Evolutionary conservation across 2,329 filamentous ascomycete species (phyloP), one percentile per base, ranked within the genome.

Genomic region (Apiospora kogelbergensis): DNA sequence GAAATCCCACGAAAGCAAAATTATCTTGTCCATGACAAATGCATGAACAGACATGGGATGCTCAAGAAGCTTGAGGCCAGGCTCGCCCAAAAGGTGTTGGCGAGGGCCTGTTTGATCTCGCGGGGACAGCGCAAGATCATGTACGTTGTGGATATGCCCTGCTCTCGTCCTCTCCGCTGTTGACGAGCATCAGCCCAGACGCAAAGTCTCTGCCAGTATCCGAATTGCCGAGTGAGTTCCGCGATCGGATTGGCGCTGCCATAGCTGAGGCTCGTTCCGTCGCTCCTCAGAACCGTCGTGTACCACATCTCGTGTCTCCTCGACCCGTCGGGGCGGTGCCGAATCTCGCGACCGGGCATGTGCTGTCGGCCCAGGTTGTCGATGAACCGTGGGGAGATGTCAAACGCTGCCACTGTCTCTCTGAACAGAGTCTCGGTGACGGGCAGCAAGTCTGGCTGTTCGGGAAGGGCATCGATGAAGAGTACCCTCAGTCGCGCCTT

Each of bases 1-100:
- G 40, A 68, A 70, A 26, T 68, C 67, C 26, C 65, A 41, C 7
- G 67, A 45, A 17, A 26, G 33, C 41, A 68, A 24, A 1, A 68
- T 26, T 17, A 69, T 65, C 13, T 69, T 66, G 24, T 70, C 69
- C 41, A 60, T 67, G 46, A 68, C 30, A n/a, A 70, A 70, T 15
- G 69, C 67, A 26, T 70, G 67, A 9, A 60, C 64, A 17, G 63
- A 30, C 69, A 70, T 68, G 6, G 67, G 67, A 40, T 69, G 63
- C 3, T 68, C 67, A 15, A 70, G 24, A 6, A 70, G 67, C 67
- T 64, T 68, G 11, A 45, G 22, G 10, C 69, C 69, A 6, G 63
- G 11, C 63, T 63, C 41, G 1, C 67, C 69, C 24, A 40, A n/a
- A 63, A 69, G 6, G 68, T 69, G 22, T 17, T 24, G 41, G 41